Evolutionary conservation across 495 filamentous ascomycete genomes (phyloP).

Genomic region (Neurospora pannonica): DNA sequence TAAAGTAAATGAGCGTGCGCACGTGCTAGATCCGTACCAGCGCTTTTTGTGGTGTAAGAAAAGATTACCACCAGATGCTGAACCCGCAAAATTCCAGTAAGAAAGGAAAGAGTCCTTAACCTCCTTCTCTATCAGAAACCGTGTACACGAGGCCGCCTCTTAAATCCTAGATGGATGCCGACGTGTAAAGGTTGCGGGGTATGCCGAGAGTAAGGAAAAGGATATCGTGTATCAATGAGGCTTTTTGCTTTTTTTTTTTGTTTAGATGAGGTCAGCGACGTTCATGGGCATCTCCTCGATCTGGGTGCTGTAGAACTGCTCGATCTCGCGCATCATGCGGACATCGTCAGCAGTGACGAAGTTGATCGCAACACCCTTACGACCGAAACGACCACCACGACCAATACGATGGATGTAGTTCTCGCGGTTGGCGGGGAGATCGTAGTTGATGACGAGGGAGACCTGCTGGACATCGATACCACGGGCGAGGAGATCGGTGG

Average conservation of each 20-base stretch:
- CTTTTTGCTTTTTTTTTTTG: not conserved
- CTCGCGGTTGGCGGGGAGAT: constrained; percentile 95
- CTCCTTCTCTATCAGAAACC: constrained; percentile 18
- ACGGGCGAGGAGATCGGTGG: constrained; percentile 93
- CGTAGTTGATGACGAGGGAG: constrained; percentile 99
- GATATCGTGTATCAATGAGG: constrained; percentile 5
- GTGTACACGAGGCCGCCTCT: constrained; percentile 16
- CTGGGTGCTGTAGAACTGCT: constrained; percentile 93
- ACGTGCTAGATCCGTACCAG: constrained; percentile 12
- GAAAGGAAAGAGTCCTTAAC: constrained; percentile 2
- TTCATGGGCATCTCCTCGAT: constrained; percentile 99
- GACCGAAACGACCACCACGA: constrained; percentile 87
- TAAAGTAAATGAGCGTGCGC: constrained; percentile 19
- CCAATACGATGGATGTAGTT: constrained; percentile 99
- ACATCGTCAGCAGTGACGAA: constrained; percentile 98
- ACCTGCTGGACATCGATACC: constrained; percentile 99
- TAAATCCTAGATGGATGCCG: constrained; percentile 9
- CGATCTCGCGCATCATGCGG: constrained; percentile 93
- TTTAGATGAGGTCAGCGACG: constrained; percentile 54
- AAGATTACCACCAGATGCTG: constrained; percentile 19
- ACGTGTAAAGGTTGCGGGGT: constrained; percentile 16
- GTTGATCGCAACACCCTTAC: constrained; percentile 99
- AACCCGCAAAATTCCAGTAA: constrained; percentile 13
- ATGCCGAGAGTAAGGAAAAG: constrained; percentile 19
- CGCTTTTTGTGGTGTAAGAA: constrained; percentile 19